Conservation (phyloP, 78 protist species). For the Dictyostelium brefeldianum region DNA sequence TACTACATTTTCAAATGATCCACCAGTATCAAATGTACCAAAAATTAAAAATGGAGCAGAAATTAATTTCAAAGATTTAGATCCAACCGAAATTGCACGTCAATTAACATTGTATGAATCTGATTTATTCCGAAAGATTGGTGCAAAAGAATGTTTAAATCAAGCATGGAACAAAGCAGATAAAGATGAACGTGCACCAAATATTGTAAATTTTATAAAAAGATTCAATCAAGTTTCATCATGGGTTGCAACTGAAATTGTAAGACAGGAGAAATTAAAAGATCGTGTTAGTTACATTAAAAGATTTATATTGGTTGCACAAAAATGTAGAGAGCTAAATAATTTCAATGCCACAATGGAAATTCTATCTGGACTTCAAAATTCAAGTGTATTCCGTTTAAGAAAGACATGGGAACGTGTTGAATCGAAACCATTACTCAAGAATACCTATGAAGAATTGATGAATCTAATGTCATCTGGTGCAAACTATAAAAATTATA, state of each 20-base stretch:
- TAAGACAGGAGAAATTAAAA: conserved; percentile 53
- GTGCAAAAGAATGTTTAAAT: conserved; percentile 84
- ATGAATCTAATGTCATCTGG: conserved; percentile 26
- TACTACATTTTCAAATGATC: neutral
- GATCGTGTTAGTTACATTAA: conserved; percentile 58
- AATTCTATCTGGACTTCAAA: conserved; percentile 76
- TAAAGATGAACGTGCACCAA: conserved; percentile 86
- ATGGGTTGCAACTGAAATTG: conserved; percentile 87
- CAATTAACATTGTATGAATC: conserved; percentile 87
- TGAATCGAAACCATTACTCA: conserved; percentile 43
- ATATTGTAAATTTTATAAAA: conserved; percentile 80
- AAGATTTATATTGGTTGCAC: conserved; percentile 38
- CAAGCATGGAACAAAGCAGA: conserved; percentile 89
- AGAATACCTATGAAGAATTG: conserved; percentile 60
- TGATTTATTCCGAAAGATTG: conserved; percentile 76
- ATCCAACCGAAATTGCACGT: conserved; percentile 86
- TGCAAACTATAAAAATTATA: conserved; percentile 54
- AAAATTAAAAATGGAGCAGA: conserved; percentile 2
- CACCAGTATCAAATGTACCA: conserved; percentile 50
- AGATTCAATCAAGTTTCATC: conserved; percentile 86
- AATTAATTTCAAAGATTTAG: conserved; percentile 63
- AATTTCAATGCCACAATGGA: conserved; percentile 86
- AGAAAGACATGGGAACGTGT: conserved; percentile 89
- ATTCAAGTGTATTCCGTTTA: conserved; percentile 81
- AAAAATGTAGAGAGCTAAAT: conserved; percentile 64